Evolutionary conservation across 2,329 filamentous ascomycete genomes (phyloP), one percentile per base, ranked within the genome.

Genomic region (Meredithiella fracta): DNA sequence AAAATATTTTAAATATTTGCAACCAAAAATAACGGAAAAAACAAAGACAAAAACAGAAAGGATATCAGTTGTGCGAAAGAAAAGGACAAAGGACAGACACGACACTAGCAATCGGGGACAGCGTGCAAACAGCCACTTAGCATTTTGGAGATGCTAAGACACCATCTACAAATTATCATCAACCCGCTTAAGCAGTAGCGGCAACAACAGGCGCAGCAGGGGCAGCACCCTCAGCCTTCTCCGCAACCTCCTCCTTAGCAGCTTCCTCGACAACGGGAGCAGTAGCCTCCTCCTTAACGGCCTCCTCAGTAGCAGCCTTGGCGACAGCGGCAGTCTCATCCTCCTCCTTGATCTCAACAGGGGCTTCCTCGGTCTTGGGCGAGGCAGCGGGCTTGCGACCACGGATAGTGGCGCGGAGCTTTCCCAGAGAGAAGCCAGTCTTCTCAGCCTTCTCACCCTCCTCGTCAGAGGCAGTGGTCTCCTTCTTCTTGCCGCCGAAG

Each of bases 401-500:
- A 62, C 68, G 76, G 69, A 78, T 76, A 61, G 75, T 77, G 64
- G 73, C 73, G 63, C 74, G 73, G 64, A 81, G 69, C 74, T 79
- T 79, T 57, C 58, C 58, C 40, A 59, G 54, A 60, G 77, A 80
- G 73, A 80, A 80, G 55, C 74, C 70, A 58, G 72, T 72, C 61
- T 73, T 74, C 69, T 74, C 72, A 59, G 66, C 63, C 72, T 77
- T 77, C 68, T 79, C 74, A 61, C 78, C 74, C 65, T 85, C 82
- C 63, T 80, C 75, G 61, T 82, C 82, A 1, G 76, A 76, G 37
- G 70, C 64, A 49, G 72, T 67, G 37, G 69, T 69, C 70, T 78
- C 77, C 68, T 85, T 82, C 76, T 91, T 91, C 78, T 87, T 85
- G 64, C 86, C 81, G 65, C 80, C n/a, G n/a, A n/a, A n/a, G n/a